phyloP scores from a whole-genome alignment of 352 stramenopile genomes.

The Phytopythium litorale region DNA sequence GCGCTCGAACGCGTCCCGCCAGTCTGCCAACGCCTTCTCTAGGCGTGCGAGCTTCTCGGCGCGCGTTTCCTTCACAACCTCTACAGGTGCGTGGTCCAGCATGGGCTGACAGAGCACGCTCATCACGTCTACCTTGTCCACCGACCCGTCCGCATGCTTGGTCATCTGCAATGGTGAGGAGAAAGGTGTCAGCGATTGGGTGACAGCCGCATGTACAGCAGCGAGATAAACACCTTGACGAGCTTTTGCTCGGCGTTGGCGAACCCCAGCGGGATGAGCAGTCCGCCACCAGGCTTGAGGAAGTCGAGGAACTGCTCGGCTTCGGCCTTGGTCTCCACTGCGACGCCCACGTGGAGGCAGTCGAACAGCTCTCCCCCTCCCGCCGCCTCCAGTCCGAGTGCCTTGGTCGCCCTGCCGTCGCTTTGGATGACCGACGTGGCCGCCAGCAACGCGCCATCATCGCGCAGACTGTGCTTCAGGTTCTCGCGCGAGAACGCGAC shows the following conservation, averaged over 20 bases:
- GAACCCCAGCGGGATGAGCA: conserved; percentile 65
- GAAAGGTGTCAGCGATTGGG: conserved; percentile 2
- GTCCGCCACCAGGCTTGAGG: conserved; percentile 61
- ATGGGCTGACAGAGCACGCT: conserved; percentile 85
- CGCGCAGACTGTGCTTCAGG: conserved; percentile 39
- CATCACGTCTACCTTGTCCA: conserved; percentile 75
- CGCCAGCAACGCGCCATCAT: conserved; percentile 22
- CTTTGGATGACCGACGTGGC: conserved; percentile 46
- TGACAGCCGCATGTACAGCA: neutral
- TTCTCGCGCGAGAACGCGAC: conserved; percentile 66
- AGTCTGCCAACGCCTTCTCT: conserved; percentile 53
- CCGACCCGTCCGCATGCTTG: conserved; percentile 47
- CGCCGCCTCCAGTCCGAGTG: conserved; percentile 20
- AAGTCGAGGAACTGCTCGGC: conserved; percentile 64
- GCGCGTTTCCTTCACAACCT: conserved; percentile 47
- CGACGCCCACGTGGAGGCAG: conserved; percentile 79
- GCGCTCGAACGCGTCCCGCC: conserved; percentile 62
- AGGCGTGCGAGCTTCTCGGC: conserved; percentile 54
- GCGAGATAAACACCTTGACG: conserved; percentile 47
- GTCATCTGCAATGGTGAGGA: conserved; percentile 41
- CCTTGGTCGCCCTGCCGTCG: conserved; percentile 33
- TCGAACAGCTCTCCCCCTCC: conserved; percentile 35
- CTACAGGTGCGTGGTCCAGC: conserved; percentile 47
- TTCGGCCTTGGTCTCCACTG: conserved; percentile 70
- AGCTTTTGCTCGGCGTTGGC: conserved; percentile 70